Conservation (phyloP, 192 early-diverging fungal species). For the Rhizoclosmatium sp. region DNA sequence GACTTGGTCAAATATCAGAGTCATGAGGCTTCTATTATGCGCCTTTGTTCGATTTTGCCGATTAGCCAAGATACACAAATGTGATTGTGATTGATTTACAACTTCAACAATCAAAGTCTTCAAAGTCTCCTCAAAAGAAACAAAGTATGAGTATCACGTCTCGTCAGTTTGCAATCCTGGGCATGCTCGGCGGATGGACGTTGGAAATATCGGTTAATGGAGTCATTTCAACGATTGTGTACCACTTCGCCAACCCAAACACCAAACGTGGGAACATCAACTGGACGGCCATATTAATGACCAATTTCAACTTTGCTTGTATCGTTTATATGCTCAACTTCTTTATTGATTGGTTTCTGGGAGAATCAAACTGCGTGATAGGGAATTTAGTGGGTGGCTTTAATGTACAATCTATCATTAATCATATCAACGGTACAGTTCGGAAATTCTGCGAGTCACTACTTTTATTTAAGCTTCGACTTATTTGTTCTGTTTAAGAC, state of each 20-base stretch:
- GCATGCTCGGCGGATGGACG: not conserved
- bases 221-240: not conserved
- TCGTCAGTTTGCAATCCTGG: not conserved
- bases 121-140: no score
- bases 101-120: no score
- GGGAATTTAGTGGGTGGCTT: not conserved
- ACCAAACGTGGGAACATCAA: not conserved
- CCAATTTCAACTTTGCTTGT: no score
- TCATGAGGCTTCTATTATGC: no score
- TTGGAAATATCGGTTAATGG: not conserved
- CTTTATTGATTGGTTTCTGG: not conserved
- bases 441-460: no score
- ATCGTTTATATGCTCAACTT: no score
- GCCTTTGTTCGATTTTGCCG: no score
- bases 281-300: not conserved
- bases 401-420: not conserved
- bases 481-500: conserved; percentile 27
- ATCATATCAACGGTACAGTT: not conserved
- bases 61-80: no score
- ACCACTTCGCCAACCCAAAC: not conserved
- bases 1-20: no score
- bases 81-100: no score
- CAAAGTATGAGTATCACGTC: no score
- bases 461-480: not conserved
- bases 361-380: not conserved